Evolutionary conservation across 495 filamentous ascomycete species (phyloP).

Genomic region (Xylaria intraflava): DNA sequence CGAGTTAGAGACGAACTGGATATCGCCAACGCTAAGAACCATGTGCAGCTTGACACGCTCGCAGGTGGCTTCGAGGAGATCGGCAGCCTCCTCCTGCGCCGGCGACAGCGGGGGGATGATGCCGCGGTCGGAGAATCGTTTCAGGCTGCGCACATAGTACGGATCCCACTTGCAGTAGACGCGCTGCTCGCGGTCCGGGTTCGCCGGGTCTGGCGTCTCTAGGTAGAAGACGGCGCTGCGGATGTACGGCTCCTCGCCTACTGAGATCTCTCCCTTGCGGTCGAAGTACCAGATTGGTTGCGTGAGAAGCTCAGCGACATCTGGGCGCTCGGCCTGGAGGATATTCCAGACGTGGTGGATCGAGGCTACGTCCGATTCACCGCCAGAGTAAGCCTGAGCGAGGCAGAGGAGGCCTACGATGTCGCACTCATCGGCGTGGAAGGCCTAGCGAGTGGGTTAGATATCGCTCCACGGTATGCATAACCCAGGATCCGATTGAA

Average conservation of each 20-base stretch:
- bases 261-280: slow-evolving; percentile 76
- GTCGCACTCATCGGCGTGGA: slow-evolving; percentile 78
- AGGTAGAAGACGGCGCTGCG: slow-evolving; percentile 68
- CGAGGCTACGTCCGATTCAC: slow-evolving; percentile 76
- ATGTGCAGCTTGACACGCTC: slow-evolving; percentile 62
- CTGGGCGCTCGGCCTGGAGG: slow-evolving; percentile 66
- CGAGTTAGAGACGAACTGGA: slow-evolving; percentile 66
- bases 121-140: slow-evolving; percentile 58
- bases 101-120: slow-evolving; percentile 59
- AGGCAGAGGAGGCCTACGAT: slow-evolving; percentile 84
- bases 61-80: slow-evolving; percentile 63
- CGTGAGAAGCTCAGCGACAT: slow-evolving; percentile 67
- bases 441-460: slow-evolving; percentile 28
- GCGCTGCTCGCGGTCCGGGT: slow-evolving; percentile 25
- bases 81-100: slow-evolving; percentile 56
- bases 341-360: slow-evolving; percentile 78
- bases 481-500: not conserved
- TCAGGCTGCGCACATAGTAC: slow-evolving; percentile 65
- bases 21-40: slow-evolving; percentile 72
- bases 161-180: slow-evolving; percentile 67
- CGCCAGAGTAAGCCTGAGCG: slow-evolving; percentile 68
- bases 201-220: slow-evolving; percentile 40
- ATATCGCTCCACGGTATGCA: slow-evolving; percentile 43
- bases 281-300: slow-evolving; percentile 89
- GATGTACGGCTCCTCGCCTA: slow-evolving; percentile 71